Conservation (phyloP, 2,329 filamentous ascomycete genomes). For the Rhynchosporium agropyri region DNA sequence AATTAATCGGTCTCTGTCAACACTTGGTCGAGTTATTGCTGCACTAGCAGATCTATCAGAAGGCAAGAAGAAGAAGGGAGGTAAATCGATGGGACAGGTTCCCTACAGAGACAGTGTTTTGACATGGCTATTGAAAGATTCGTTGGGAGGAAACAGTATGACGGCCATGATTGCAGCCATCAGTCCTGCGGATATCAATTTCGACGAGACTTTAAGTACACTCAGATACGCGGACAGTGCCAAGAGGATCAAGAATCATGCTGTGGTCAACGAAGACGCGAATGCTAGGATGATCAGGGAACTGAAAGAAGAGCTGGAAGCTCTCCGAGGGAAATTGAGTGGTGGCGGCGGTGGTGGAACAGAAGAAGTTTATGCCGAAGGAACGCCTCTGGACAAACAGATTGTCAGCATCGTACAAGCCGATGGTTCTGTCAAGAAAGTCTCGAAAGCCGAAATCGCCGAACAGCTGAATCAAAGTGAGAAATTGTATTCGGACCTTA, state of each 20-base stretch:
- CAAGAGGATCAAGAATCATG: constrained; percentile 99
- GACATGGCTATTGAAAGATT: constrained; percentile 97
- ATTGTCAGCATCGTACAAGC: constrained; percentile 90
- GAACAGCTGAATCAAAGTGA: constrained; percentile 96
- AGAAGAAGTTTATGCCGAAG: constrained; percentile 87
- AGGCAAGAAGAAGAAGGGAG: constrained; percentile 78
- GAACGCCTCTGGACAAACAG: constrained; percentile 91
- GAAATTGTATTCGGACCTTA: constrained; percentile 92
- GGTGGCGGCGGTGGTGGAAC: constrained; percentile 58
- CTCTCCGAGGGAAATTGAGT: constrained; percentile 83
- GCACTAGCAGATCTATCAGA: constrained; percentile 88
- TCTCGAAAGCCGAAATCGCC: constrained; percentile 96
- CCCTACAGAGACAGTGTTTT: constrained; percentile 96
- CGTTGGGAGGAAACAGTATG: constrained; percentile 96
- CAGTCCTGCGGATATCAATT: constrained; percentile 98
- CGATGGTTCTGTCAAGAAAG: constrained; percentile 88
- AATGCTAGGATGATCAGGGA: constrained; percentile 99
- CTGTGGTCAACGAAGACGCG: constrained; percentile 97
- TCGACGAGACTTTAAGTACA: constrained; percentile 95
- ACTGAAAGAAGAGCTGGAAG: constrained; percentile 88
- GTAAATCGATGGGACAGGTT: constrained; percentile 70
- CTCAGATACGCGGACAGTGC: constrained; percentile 95
- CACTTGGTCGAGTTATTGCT: constrained; percentile 94
- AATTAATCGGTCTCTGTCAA: constrained; percentile 96
- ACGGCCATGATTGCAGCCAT: constrained; percentile 99